Base-by-base conservation (phyloP, 345 rosid genomes). In the Salix dunnii region DNA sequence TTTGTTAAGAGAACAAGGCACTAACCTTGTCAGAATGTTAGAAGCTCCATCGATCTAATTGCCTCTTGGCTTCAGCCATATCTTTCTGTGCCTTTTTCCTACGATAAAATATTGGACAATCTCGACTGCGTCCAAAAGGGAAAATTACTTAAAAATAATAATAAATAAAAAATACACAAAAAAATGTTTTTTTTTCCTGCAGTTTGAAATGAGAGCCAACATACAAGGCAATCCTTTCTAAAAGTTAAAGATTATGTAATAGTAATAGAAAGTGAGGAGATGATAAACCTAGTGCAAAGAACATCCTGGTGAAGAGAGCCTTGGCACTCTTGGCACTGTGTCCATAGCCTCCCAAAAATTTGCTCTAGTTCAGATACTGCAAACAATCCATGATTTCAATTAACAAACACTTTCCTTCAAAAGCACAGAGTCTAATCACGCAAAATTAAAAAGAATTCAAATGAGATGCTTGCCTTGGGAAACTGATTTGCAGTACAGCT, bases 261-360 rank as follows among this genome's bases (percentile, higher is more conserved):
- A 35, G 61, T 10, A 53, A 28, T 11, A 30, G 48, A 65, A 58
- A 67, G 63, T 38, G 30, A 49, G 81, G 67, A 62, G 31, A 48
- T 69, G 63, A 40, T 25, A 73, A 80, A 96, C 99, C 98, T 92
- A 31, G 98, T 92, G 83, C 99, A 96, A 42, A 93, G 95, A 60
- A 96, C 97, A 86, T 96, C 97, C 88, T 93, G 98, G 85, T 93
- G 99, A 81, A 96, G 99, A 68, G 98, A 96, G 70, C 98, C 98
- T 83, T 92, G 98, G 82, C 99, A 96, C 74, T 93, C 99, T 79
- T 96, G 98, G 79, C 99, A 96, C 82, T 96, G 98, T 0, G 97
- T 92, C 99, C 98, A 93, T 25, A 93, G 81, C 84, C 88, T 93
- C 73, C 97, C 94, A 83, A 93, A 92, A 70, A 92, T 88, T 79